Conservation (phyloP, 2,329 filamentous ascomycete species). For the Pseudogymnoascus sp. region DNA sequence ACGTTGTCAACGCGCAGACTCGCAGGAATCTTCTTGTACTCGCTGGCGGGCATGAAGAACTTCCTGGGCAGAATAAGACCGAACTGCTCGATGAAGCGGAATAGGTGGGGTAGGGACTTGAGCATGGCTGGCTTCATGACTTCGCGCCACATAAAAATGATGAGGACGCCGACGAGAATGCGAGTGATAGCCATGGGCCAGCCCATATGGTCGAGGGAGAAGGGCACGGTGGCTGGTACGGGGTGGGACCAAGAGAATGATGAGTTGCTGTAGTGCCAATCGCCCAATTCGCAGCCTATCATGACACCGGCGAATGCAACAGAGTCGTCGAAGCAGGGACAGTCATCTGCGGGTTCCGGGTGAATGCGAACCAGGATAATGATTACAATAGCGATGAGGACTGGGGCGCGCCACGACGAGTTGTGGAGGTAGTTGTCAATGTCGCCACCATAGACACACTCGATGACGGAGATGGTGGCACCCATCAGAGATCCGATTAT, state of each 20-base stretch:
- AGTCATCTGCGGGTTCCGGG: constrained; percentile 92
- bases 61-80: constrained; percentile 76
- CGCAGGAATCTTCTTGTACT: constrained; percentile 78
- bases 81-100: constrained; percentile 72
- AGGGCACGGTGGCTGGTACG: constrained; percentile 51
- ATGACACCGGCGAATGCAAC: constrained; percentile 88
- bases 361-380: constrained; percentile 78
- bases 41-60: constrained; percentile 83
- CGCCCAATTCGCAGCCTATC: constrained; percentile 73
- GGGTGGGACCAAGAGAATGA: constrained; percentile 43
- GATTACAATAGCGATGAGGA: constrained; percentile 57
- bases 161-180: constrained; percentile 69
- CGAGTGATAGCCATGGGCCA: constrained; percentile 56
- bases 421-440: constrained; percentile 66
- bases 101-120: constrained; percentile 71
- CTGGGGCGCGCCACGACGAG: constrained; percentile 55
- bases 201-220: constrained; percentile 59
- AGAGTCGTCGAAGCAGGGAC: constrained; percentile 93
- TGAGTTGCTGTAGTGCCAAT: constrained; percentile 61
- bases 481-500: constrained; percentile 72
- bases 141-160: constrained; percentile 86
- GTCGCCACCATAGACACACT: constrained; percentile 51
- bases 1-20: constrained; percentile 75
- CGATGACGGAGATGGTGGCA: constrained; percentile 50
- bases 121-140: constrained; percentile 79